phyloP scores from a whole-genome alignment of 805 yeast species.

The Lipomyces japonicus region DNA sequence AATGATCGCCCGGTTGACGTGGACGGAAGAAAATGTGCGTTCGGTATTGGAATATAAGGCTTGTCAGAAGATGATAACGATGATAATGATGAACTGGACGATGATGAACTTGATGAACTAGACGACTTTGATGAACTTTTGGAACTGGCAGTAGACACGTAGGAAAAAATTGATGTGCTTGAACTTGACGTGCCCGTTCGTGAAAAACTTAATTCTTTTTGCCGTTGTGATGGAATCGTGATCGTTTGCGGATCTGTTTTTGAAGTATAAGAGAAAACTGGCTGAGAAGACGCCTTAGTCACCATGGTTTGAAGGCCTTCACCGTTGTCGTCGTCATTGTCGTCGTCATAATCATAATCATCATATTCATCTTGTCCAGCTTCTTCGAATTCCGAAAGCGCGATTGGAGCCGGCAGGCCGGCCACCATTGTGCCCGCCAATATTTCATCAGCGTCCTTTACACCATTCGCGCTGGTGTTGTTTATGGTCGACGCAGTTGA shows the following conservation, averaged over 20 bases:
- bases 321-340: too few species aligned
- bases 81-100: constrained; percentile 3
- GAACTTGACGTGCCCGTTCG: neutral
- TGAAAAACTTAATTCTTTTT: neutral
- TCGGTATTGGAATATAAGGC: constrained; percentile 21
- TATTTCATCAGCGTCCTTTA: neutral
- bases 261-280: constrained; percentile 15
- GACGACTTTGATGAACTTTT: constrained; percentile 3
- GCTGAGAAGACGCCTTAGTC: neutral
- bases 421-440: neutral
- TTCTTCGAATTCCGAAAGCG: neutral
- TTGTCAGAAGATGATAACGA: constrained; percentile 11
- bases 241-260: constrained; percentile 5
- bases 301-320: too few species aligned
- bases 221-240: constrained; percentile 11
- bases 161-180: constrained; percentile 1
- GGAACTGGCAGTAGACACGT: constrained; percentile 1
- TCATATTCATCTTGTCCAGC: neutral
- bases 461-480: constrained; percentile 1
- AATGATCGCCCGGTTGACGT: constrained; percentile 1
- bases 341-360: neutral
- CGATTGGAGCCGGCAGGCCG: neutral
- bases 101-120: neutral
- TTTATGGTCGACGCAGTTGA: constrained; percentile 4
- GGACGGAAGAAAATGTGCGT: constrained; percentile 5